Evolutionary conservation across 352 stramenopile species (phyloP), one percentile per base, ranked within the genome.

Genomic region (Phytophthora citricola): DNA sequence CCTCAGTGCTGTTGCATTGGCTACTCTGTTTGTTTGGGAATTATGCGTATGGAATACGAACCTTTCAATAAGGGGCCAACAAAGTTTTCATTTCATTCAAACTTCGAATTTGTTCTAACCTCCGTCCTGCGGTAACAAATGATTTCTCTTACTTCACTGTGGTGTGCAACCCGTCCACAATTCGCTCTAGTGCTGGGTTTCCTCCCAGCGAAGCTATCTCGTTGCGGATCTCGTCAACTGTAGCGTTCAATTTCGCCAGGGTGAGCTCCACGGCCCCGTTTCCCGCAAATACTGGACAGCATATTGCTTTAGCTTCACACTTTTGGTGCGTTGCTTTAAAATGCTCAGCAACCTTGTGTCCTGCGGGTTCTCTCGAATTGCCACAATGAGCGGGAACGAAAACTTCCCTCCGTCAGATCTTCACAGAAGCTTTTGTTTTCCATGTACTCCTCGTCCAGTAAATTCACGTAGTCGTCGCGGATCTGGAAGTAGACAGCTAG

Each of bases 401-500:
- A 99, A 99, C 69, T 99, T 99, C 22, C 97, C 71, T 99, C 97
- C 0, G 93, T 99, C 46, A 99, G 73, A 75, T 99, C 97, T 78
- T 99, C 97, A 68, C 96, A 99, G 73, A 96, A 99, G 77, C 90
- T 98, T 79, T 99, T 99, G 64, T 96, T 97, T 73, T 98, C 95
- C 86, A 98, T 98, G 77, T 99, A 99, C 24, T 96, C 88, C 49
- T 97, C 90, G 79, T 98, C 92, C 14, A 97, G 74, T 12, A 99
- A 69, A 73, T 99, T 99, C 57, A 99, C 92, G 51, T 98, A 97
- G 84, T 99, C 97, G 75, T 99, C 97, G 39, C 96, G 87, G 69
- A 99, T 98, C 81, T 99, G 97, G 80, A 99, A 99, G 60, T 99
- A 99, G 32, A 99, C 86, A 8, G 93, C 91, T 12, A 99, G 76